Percentiles rank a stretch among this genome's conserved stretches.
phyloP scores from a whole-genome alignment of 2,329 filamentous ascomycete species.

The Penicillium occitanis region DNA sequence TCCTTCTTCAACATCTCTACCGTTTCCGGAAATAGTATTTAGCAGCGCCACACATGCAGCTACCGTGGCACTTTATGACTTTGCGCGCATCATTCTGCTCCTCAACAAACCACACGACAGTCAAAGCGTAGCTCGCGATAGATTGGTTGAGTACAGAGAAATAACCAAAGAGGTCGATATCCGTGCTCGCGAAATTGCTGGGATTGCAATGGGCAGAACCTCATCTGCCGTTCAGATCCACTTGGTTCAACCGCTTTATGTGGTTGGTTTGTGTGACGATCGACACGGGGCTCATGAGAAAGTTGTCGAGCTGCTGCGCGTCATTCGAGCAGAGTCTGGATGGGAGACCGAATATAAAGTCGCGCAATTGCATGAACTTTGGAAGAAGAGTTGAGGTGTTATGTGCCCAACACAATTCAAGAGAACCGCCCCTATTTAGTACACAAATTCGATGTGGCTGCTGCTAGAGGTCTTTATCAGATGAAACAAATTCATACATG shows the following conservation, averaged over 20 bases:
- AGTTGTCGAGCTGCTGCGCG: conserved; percentile 55
- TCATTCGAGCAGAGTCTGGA: conserved; percentile 61
- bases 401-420: background rate
- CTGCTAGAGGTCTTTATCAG: background rate
- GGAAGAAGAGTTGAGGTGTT: conserved; percentile 26
- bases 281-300: conserved; percentile 53
- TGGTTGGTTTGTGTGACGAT: conserved; percentile 59
- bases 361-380: conserved; percentile 45
- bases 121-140: conserved; percentile 53
- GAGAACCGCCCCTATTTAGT: background rate
- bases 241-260: conserved; percentile 59
- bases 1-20: conserved; percentile 29
- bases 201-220: conserved; percentile 57
- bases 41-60: conserved; percentile 61
- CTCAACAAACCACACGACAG: conserved; percentile 61
- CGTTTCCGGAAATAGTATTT: conserved; percentile 60
- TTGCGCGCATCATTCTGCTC: conserved; percentile 61
- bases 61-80: conserved; percentile 65
- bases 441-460: background rate
- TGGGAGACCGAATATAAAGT: conserved; percentile 60
- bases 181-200: conserved; percentile 60
- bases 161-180: conserved; percentile 56
- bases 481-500: background rate
- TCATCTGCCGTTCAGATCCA: conserved; percentile 59
- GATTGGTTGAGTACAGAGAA: conserved; percentile 58